Evolutionary conservation across 176 grass and related monocot species (phyloP).

Genomic region (Calamus simplicifolius): DNA sequence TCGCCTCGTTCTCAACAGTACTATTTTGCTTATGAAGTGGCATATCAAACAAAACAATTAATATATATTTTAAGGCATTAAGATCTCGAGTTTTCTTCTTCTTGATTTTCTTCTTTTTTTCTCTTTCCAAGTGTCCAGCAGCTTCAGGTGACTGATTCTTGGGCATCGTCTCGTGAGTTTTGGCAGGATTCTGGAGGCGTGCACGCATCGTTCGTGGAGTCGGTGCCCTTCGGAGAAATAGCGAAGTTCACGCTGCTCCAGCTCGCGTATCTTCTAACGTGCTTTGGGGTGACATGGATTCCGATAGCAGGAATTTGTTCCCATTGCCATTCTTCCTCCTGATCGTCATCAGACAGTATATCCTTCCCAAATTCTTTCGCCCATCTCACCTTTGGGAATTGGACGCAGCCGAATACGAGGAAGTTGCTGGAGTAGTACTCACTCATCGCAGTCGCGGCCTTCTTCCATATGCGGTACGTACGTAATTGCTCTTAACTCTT

Average conservation of each 20-base stretch:
- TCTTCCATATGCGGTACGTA: conserved; percentile 29
- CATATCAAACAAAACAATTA: too few relatives aligned
- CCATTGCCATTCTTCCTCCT: conserved; percentile 88
- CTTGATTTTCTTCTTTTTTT: too few relatives aligned
- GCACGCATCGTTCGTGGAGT: conserved; percentile 85
- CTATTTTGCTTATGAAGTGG: too few relatives aligned
- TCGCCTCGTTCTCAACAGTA: too few relatives aligned
- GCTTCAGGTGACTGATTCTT: too few relatives aligned
- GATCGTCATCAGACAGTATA: conserved; percentile 62
- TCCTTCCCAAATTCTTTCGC: conserved; percentile 76
- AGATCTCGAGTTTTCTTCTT: too few relatives aligned
- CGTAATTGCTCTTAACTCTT: background rate
- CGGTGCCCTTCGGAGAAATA: conserved; percentile 37
- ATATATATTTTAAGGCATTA: too few relatives aligned
- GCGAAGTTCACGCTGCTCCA: conserved; percentile 72
- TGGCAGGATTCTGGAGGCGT: conserved; percentile 69
- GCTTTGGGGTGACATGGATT: conserved; percentile 94
- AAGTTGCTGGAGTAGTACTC: conserved; percentile 49
- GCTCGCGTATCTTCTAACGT: conserved; percentile 66
- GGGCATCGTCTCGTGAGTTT: too few relatives aligned
- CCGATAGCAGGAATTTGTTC: conserved; percentile 79
- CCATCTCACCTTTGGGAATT: conserved; percentile 47
- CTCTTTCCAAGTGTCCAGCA: too few relatives aligned
- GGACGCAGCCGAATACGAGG: conserved; percentile 94
- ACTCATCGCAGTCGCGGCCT: conserved; percentile 15